Percentiles rank a stretch among this genome's conserved stretches.
Evolutionary conservation across 768 basidiomycete genomes (phyloP).

Genomic region (Rhizopogon vesiculosus): DNA sequence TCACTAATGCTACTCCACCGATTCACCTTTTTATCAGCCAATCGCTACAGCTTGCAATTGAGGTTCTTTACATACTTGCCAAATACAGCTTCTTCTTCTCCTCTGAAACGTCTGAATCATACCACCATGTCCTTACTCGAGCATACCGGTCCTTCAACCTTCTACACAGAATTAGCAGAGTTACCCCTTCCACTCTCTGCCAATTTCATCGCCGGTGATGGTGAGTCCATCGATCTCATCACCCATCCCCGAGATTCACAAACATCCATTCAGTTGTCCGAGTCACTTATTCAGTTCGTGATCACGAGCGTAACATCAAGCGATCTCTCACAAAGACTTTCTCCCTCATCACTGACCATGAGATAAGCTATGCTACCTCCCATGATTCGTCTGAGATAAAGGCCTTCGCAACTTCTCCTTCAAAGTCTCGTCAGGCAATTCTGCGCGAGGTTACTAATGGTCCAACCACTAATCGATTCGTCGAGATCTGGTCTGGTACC

Average conservation of each 20-base stretch:
- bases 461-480: conserved; percentile 37
- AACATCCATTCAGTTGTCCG: conserved; percentile 30
- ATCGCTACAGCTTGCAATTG: background rate
- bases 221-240: background rate
- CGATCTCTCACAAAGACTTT: conserved; percentile 38
- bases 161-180: conserved; percentile 36
- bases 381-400: conserved; percentile 31
- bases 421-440: conserved; percentile 36
- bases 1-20: background rate
- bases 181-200: conserved; percentile 34
- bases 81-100: background rate
- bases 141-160: conserved; percentile 13
- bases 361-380: conserved; percentile 4
- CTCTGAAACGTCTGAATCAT: no score
- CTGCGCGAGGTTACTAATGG: conserved; percentile 32
- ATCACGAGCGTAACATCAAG: conserved; percentile 48
- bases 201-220: conserved; percentile 21
- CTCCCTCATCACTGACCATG: conserved; percentile 1
- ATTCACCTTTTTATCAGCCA: background rate
- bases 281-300: conserved; percentile 41
- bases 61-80: background rate
- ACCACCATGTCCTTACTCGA: conserved; percentile 13
- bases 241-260: background rate
- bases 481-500: conserved; percentile 55
- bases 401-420: conserved; percentile 39